phyloP scores from a whole-genome alignment of 768 basidiomycete genomes.

The Phlebiopsis gigantea region DNA sequence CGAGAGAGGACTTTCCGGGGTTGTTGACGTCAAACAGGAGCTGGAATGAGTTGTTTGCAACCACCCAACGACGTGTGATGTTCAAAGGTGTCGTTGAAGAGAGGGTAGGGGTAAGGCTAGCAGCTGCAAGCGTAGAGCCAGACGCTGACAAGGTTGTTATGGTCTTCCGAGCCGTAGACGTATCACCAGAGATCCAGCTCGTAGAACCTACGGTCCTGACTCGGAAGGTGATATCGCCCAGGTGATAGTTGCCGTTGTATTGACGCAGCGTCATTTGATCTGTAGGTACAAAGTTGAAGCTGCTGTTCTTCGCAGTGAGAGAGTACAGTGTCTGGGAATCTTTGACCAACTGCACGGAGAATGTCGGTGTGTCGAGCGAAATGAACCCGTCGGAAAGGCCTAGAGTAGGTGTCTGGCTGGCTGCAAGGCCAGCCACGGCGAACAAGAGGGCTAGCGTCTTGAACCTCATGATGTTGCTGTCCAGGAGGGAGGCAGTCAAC shows the following conservation, averaged over 20 bases:
- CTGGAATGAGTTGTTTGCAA: conserved; percentile 35
- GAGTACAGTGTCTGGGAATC: conserved; percentile 55
- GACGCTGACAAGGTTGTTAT: conserved; percentile 34
- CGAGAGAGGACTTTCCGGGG: conserved; percentile 38
- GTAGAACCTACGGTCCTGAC: conserved; percentile 40
- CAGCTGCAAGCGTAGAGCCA: conserved; percentile 42
- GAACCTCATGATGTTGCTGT: conserved; percentile 13
- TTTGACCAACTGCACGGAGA: conserved; percentile 44
- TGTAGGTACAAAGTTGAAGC: conserved; percentile 46
- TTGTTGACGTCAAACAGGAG: conserved; percentile 49
- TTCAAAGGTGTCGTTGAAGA: conserved; percentile 39
- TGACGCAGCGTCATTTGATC: conserved; percentile 46
- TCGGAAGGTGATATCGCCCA: conserved; percentile 52
- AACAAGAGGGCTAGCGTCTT: conserved; percentile 4
- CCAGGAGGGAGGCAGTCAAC: not conserved
- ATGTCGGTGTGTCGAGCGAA: conserved; percentile 39
- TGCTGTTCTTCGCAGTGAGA: conserved; percentile 31
- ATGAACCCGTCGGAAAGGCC: conserved; percentile 44
- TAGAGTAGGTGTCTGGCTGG: conserved; percentile 32
- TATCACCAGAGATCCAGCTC: conserved; percentile 42
- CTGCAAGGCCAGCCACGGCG: conserved; percentile 22
- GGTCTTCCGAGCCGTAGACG: conserved; percentile 35
- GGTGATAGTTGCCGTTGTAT: conserved; percentile 45
- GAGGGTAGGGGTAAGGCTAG: conserved; percentile 44
- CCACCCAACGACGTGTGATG: conserved; percentile 48